Percentiles rank a stretch among this genome's conserved stretches.
These are phyloP conservation scores for Nannochloropsis limnetica DNA, from an alignment of 352 stramenopile species.

Conservation along the genomic window DNA sequence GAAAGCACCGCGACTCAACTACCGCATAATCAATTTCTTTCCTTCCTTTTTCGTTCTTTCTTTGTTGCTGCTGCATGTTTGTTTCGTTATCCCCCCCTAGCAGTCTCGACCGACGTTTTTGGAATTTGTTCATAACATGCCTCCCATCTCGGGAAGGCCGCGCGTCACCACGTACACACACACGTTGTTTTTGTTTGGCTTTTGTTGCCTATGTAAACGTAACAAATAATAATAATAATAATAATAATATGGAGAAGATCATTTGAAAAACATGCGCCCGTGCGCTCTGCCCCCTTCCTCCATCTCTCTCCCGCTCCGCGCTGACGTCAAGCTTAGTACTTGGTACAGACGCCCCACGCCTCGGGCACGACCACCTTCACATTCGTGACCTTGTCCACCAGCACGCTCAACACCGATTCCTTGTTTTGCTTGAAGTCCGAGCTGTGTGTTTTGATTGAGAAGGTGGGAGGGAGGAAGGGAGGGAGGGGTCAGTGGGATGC, in stretches of 20 bases:
- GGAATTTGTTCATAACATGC: neutral
- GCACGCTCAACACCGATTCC: neutral
- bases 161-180: neutral
- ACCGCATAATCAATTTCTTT: neutral
- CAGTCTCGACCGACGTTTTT: neutral
- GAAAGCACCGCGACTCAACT: neutral
- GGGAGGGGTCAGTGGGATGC: too few relatives aligned
- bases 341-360: constrained; percentile 26
- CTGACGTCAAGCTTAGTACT: neutral
- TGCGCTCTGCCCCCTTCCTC: neutral
- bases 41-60: neutral
- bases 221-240: too few relatives aligned
- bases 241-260: too few relatives aligned
- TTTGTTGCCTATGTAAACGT: neutral
- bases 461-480: neutral
- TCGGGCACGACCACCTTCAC: neutral
- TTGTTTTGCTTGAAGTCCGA: constrained; percentile 32
- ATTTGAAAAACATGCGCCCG: neutral
- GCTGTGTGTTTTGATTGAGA: neutral
- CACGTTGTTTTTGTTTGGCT: too few relatives aligned
- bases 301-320: neutral
- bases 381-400: constrained; percentile 19
- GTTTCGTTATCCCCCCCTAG: neutral
- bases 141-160: neutral
- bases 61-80: neutral